These are phyloP conservation scores for Austropuccinia psidii DNA, from an alignment of 1,284 basidiomycete genomes.

Conservation along the genomic window DNA sequence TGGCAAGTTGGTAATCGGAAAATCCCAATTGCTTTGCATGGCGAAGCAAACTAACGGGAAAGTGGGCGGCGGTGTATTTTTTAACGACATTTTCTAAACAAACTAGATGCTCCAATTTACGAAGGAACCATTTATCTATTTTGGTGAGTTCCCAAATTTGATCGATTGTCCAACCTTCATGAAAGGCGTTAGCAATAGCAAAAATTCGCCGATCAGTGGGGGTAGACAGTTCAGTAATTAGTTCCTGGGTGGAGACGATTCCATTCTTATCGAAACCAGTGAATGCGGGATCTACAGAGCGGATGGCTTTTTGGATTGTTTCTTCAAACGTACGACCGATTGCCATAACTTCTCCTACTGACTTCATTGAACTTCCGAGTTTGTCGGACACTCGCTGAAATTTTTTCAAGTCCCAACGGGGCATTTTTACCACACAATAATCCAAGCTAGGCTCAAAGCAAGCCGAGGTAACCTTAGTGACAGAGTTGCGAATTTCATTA, in stretches of 20 bases:
- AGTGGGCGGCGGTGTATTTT: slow-evolving; percentile 60
- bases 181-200: slow-evolving; percentile 79
- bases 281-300: slow-evolving; percentile 91
- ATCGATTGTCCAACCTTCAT: slow-evolving; percentile 83
- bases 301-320: slow-evolving; percentile 94
- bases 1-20: slow-evolving; percentile 83
- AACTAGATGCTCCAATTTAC: slow-evolving; percentile 72
- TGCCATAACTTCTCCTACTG: slow-evolving; percentile 98
- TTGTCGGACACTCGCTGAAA: slow-evolving; percentile 82
- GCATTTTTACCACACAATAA: slow-evolving; percentile 96
- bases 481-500: slow-evolving; percentile 95
- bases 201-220: slow-evolving; percentile 89
- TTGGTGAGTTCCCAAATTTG: slow-evolving; percentile 95
- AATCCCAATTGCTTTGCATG: slow-evolving; percentile 93
- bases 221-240: slow-evolving; percentile 77
- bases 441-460: slow-evolving; percentile 98
- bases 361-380: slow-evolving; percentile 93
- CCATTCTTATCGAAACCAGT: slow-evolving; percentile 78
- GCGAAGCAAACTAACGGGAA: slow-evolving; percentile 62
- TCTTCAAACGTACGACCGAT: slow-evolving; percentile 98
- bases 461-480: slow-evolving; percentile 89
- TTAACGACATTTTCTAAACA: slow-evolving; percentile 63
- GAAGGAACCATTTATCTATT: slow-evolving; percentile 98
- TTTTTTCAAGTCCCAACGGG: slow-evolving; percentile 98
- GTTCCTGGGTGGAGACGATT: slow-evolving; percentile 53